Conservation (phyloP, 345 rosid species). For the Euclidium syriacum region DNA sequence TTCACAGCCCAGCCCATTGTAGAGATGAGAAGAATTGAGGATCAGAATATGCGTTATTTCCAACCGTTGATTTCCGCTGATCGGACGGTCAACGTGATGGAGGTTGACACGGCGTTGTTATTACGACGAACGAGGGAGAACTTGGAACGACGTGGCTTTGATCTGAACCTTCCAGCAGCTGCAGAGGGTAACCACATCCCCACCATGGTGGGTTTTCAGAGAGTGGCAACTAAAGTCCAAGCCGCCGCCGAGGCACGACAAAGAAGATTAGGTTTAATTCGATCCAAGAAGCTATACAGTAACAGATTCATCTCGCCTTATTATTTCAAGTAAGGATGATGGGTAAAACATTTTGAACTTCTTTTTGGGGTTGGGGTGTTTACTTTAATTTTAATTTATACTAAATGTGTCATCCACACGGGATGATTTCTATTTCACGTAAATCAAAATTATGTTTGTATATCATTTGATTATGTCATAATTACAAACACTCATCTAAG, state of each 20-base stretch:
- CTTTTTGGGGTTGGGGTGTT: too few relatives aligned
- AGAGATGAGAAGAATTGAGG: background rate
- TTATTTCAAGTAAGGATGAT: background rate
- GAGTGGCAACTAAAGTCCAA: background rate
- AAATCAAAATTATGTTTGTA: too few relatives aligned
- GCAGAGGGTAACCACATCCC: background rate
- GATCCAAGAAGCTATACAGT: constrained; percentile 11
- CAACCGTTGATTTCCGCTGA: constrained; percentile 9
- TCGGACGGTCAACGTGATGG: constrained; percentile 6
- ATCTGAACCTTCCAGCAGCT: constrained; percentile 23
- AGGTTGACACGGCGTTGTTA: background rate
- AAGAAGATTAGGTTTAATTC: constrained; percentile 17
- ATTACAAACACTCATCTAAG: too few relatives aligned
- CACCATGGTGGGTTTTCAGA: background rate
- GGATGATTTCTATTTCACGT: too few relatives aligned
- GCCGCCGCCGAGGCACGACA: constrained; percentile 28
- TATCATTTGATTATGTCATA: too few relatives aligned
- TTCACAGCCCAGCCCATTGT: constrained; percentile 7
- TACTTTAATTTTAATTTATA: too few relatives aligned
- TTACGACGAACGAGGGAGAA: background rate
- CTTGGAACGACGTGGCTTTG: background rate
- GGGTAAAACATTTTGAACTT: background rate
- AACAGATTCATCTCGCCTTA: background rate
- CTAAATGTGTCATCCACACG: too few relatives aligned
- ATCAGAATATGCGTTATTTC: background rate